phyloP scores from a whole-genome alignment of 208 protist species.

The Angomonas ambiguus region DNA sequence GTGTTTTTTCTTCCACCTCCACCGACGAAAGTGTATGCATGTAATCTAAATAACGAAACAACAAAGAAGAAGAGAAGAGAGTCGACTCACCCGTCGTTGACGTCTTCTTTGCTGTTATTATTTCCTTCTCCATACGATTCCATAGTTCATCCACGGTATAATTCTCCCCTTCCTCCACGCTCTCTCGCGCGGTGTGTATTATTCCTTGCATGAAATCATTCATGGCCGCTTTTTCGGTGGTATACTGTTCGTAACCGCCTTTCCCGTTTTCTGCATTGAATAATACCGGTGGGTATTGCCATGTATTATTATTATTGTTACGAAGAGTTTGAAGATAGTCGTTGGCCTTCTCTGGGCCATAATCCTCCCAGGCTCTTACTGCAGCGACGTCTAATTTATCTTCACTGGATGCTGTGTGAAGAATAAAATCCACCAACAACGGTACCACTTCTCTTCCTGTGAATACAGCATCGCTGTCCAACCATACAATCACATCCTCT shows the following conservation, averaged over 20 bases:
- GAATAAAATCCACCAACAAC: constrained; percentile 25
- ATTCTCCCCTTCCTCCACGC: neutral
- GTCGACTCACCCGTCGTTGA: too few relatives aligned
- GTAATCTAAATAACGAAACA: too few relatives aligned
- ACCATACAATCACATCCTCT: constrained; percentile 26
- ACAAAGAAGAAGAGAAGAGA: too few relatives aligned
- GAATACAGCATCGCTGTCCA: constrained; percentile 30
- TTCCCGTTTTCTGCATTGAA: neutral
- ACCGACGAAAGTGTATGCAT: too few relatives aligned
- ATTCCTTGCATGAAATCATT: neutral
- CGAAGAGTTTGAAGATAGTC: constrained; percentile 12
- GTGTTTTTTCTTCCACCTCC: too few relatives aligned
- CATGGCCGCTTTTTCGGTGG: neutral
- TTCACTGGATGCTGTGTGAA: constrained; percentile 17
- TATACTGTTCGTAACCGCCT: neutral
- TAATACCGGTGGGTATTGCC: neutral
- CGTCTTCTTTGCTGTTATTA: too few relatives aligned
- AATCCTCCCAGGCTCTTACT: constrained; percentile 41
- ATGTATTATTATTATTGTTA: neutral
- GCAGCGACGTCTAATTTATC: constrained; percentile 24
- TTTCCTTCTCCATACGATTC: neutral
- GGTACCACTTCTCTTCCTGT: constrained; percentile 24
- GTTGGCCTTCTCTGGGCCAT: constrained; percentile 16
- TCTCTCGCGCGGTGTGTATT: neutral
- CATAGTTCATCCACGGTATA: neutral